Conservation (phyloP, 495 filamentous ascomycete genomes). For the Beverwykella pulmonaria region DNA sequence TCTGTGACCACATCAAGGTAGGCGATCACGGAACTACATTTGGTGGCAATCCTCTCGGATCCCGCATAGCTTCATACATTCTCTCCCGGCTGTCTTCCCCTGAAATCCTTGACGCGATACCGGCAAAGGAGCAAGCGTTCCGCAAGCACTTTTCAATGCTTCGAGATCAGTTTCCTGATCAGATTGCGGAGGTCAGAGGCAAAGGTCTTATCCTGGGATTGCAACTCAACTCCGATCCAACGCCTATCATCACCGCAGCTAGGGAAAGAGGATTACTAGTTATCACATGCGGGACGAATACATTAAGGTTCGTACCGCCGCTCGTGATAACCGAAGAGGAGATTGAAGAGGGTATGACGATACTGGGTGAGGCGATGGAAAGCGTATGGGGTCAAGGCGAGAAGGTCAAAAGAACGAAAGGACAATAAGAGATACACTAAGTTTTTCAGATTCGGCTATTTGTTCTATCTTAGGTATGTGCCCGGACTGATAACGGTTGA, state of each 20-base stretch:
- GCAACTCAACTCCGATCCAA: conserved; percentile 73
- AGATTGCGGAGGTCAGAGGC: conserved; percentile 78
- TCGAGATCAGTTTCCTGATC: conserved; percentile 65
- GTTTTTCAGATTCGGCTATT: neutral
- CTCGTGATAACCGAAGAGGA: conserved; percentile 70
- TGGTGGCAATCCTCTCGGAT: conserved; percentile 89
- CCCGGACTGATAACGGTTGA: neutral
- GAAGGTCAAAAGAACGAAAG: conserved; percentile 39
- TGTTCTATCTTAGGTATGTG: neutral
- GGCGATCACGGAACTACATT: conserved; percentile 98
- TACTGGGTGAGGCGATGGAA: conserved; percentile 76
- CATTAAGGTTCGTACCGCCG: conserved; percentile 49
- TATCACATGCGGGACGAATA: conserved; percentile 87
- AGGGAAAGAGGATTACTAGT: conserved; percentile 85
- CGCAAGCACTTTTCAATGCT: conserved; percentile 63
- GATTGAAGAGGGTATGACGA: conserved; percentile 71
- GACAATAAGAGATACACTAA: conserved; percentile 43
- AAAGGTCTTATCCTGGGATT: conserved; percentile 82
- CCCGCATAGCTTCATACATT: conserved; percentile 80
- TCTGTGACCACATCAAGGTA: conserved; percentile 80
- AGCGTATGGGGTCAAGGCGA: conserved; percentile 47
- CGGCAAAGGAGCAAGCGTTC: conserved; percentile 67
- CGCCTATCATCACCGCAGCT: conserved; percentile 75
- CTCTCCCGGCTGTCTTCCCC: conserved; percentile 70
- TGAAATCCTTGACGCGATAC: conserved; percentile 65